Base-by-base conservation (phyloP, 257 asterid species). In the Misopates orontium region DNA sequence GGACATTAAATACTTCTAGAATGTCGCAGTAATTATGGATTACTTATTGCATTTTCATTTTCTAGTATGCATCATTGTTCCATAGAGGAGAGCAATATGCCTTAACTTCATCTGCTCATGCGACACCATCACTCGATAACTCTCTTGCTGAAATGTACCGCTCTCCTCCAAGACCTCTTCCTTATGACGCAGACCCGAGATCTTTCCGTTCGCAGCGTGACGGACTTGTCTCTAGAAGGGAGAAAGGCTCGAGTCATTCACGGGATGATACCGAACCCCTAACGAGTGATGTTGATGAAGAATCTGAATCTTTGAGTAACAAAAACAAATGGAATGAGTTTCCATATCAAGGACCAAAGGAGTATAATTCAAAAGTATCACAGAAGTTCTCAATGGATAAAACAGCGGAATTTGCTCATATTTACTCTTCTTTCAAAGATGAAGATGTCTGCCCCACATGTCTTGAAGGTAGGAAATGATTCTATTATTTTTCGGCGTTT, bases 371-470 rank as follows among this genome's bases (percentile, higher is more conserved):
- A 24, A 85, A 74, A 71, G 74, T 83, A 57, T 76, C 86, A 17
- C 59, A 71, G 58, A 83, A 77, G 72, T 74, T 82, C 62, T 77
- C 96, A 13, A 62, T 81, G 36, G 73, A 78, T 61, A 83, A 84
- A 76, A 36, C 71, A 10, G 70, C 80, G 1, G 95, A 85, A 60
- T 87, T 75, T 63, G 83, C 89, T 65, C 91, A 83, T 80, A 84
- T 83, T 77, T 77, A 85, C 80, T 64, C 89, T 67, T 83, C 87
- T 55, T 68, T 83, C 17, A 97, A 89, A 60, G 98, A 89, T 62
- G 98, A 92, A 77, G 98, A 92, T 79, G 91, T 85, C 60, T 91
- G 98, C 79, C 98, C 98, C 21, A 91, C 98, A 32, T 91, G 98
- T 78, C 97, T 92, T 72, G 98, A 92, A 72, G 98, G 98, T 89